Conservation (phyloP, 2,329 filamentous ascomycete species). For the Basipetospora sp. region DNA sequence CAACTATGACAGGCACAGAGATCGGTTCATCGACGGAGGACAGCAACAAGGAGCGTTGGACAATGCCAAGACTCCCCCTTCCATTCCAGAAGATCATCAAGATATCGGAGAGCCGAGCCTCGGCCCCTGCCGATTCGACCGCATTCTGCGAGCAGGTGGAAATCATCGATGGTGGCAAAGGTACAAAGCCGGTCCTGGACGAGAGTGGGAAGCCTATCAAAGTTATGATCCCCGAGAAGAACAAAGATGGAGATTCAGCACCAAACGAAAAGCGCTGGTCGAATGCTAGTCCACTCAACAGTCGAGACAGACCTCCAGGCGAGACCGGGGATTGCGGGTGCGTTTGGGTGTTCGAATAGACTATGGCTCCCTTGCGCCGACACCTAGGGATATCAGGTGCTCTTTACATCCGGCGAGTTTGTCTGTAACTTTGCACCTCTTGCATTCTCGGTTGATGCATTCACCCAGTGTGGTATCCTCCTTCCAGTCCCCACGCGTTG, state of each 20-base stretch:
- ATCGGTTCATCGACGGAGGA: neutral
- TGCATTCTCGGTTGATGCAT: too few relatives aligned
- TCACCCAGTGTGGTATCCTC: too few relatives aligned
- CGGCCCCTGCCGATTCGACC: conserved; percentile 15
- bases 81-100: conserved; percentile 39
- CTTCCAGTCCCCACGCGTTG: too few relatives aligned
- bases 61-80: conserved; percentile 9
- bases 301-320: conserved; percentile 5
- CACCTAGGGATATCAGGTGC: too few relatives aligned
- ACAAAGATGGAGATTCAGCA: neutral
- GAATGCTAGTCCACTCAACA: conserved; percentile 10
- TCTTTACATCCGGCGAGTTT: too few relatives aligned
- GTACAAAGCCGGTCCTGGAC: conserved; percentile 21
- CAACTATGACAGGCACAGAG: neutral
- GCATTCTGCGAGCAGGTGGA: conserved; percentile 35
- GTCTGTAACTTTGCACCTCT: too few relatives aligned
- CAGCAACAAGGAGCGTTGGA: conserved; percentile 4
- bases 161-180: conserved; percentile 24
- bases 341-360: conserved; percentile 6
- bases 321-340: conserved; percentile 7
- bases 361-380: too few relatives aligned
- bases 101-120: conserved; percentile 36
- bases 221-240: conserved; percentile 29
- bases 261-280: neutral
- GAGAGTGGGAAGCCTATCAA: conserved; percentile 24